A percentile compares a stretch with the other conserved stretches of the same genome.
These are phyloP conservation scores for Amoeboaphelidium protococcarum DNA, from an alignment of 371 early-diverging fungal species.

Conservation along the genomic window DNA sequence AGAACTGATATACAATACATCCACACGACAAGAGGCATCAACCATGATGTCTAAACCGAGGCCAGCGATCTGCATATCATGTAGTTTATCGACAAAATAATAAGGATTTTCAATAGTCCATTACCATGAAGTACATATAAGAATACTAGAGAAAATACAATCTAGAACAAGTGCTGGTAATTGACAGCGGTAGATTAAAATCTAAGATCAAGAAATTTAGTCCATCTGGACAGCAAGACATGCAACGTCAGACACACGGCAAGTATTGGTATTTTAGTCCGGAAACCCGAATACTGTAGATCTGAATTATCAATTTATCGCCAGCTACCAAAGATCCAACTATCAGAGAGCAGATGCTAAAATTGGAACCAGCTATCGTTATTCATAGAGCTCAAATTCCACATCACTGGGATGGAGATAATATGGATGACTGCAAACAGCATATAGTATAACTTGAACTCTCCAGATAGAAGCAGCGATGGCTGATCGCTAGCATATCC, in stretches of 20 bases:
- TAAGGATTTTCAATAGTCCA: slow-evolving; percentile 36
- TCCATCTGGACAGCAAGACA: slow-evolving; percentile 20
- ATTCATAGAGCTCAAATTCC: slow-evolving; percentile 21
- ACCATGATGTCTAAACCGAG: background rate
- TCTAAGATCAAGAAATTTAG: background rate
- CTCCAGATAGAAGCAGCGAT: slow-evolving; percentile 82
- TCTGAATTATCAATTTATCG: slow-evolving; percentile 51
- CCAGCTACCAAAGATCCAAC: slow-evolving; percentile 74
- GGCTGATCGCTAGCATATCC: slow-evolving; percentile 77
- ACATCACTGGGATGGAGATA: slow-evolving; percentile 90
- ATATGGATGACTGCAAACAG: slow-evolving; percentile 62
- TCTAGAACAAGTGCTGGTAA: slow-evolving; percentile 9
- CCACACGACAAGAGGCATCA: slow-evolving; percentile 24
- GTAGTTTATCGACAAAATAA: slow-evolving; percentile 30
- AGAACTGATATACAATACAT: slow-evolving; percentile 37
- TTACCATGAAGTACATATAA: slow-evolving; percentile 31
- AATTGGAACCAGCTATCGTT: slow-evolving; percentile 27
- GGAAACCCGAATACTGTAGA: slow-evolving; percentile 46
- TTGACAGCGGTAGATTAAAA: slow-evolving; percentile 19
- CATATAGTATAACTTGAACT: slow-evolving; percentile 37
- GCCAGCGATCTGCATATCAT: slow-evolving; percentile 7
- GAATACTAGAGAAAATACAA: slow-evolving; percentile 29
- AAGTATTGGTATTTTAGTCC: slow-evolving; percentile 62
- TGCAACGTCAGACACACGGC: slow-evolving; percentile 46
- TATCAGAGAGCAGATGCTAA: slow-evolving; percentile 77